Evolutionary conservation across 139 green algal genomes (phyloP), one percentile per base, ranked within the genome.

Genomic region (Dunaliella primolecta): DNA sequence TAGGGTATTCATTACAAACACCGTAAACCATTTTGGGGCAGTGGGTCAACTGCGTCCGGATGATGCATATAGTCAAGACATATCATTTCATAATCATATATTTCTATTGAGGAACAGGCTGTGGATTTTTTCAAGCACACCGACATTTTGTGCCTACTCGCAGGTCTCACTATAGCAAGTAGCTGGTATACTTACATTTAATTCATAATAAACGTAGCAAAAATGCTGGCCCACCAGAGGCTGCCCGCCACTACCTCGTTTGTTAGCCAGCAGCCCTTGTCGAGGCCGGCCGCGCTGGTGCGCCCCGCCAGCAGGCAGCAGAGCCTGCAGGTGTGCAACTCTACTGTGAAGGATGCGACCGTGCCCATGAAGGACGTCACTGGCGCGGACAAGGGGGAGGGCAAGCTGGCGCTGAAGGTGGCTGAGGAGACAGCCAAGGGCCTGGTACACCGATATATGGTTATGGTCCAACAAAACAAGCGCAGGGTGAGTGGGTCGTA

Each of bases 361-460:
- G 75, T 97, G 27, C 89, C 92, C 29, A 88, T 95, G 2, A 95
- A 94, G 86, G 85, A 70, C 20, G 84, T 93, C 1, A 92, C 96
- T 81, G 95, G 96, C 70, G 71, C 79, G 11, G 84, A 84, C 0
- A 86, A 87, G 25, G 95, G 95, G 56, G 92, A 46, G 25, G 88
- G 91, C 35, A 78, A 89, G 72, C 87, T 98, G 11, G 82, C 93
- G 0, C 87, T 98, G 72, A 90, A 90, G 57, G 93, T 97, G 15
- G 96, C 96, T 23, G 78, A 87, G 24, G 90, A 93, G 31, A 94
- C 92, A 1, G 93, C 95, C 75, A 97, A 95, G 86, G 95, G 94
- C 29, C 88, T 99, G 75, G 96, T 99, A 75, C 96, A 99, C 91
- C 89, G 95, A 57, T 98, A 98, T 86, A 23, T 98, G 81, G 93